These are phyloP conservation scores for Picea glauca DNA, from an alignment of 75 land plant species.

Conservation along the genomic window DNA sequence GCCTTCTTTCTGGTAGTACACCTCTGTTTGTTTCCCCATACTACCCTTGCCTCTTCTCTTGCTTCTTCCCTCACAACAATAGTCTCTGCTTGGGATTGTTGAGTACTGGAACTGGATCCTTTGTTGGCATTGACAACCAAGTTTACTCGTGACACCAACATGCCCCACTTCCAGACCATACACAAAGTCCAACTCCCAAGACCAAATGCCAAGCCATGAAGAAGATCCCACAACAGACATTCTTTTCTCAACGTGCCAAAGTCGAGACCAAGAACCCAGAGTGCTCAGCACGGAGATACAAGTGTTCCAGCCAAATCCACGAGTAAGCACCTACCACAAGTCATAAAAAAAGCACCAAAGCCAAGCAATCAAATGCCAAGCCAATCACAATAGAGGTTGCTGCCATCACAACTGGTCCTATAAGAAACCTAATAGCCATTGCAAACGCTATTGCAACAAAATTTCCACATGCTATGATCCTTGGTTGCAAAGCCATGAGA, in stretches of 20 bases:
- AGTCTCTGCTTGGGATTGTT: not conserved
- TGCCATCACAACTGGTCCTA: conserved; percentile 91
- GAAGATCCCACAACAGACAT: too few relatives aligned
- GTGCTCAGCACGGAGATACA: too few relatives aligned
- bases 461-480: conserved; percentile 29
- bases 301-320: too few relatives aligned
- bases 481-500: conserved; percentile 83
- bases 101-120: not conserved
- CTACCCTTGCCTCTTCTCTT: not conserved
- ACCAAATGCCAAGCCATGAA: too few relatives aligned
- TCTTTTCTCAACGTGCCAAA: too few relatives aligned
- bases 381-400: conserved; percentile 77
- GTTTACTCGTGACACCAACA: conserved; percentile 31
- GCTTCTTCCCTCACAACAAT: not conserved
- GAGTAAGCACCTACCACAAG: too few relatives aligned
- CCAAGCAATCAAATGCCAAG: conserved; percentile 3
- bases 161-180: too few relatives aligned
- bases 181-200: too few relatives aligned
- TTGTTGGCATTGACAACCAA: conserved; percentile 37
- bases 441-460: conserved; percentile 44
- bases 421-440: conserved; percentile 33
- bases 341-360: too few relatives aligned
- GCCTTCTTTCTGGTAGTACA: conserved; percentile 32
- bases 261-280: too few relatives aligned
- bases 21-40: conserved; percentile 26